Evolutionary conservation across 257 asterid species (phyloP), one percentile per base, ranked within the genome.

Genomic region (Apocynum venetum): DNA sequence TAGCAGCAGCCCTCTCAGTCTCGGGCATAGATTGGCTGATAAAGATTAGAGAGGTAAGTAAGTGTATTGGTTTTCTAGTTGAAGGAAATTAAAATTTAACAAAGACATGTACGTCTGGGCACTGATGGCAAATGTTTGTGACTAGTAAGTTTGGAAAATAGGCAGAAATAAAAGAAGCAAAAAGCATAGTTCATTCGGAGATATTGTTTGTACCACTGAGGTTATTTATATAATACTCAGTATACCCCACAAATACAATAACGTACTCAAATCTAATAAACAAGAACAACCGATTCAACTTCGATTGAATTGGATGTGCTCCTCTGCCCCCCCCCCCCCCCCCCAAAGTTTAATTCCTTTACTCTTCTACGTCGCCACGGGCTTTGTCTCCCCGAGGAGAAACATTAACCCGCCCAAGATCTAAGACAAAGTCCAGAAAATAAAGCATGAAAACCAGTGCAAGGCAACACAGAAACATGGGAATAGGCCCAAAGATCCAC

Each of bases 401-500:
- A 19, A 82, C 65, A 4, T 46, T 51, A 6, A 80, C 82, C 78
- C 73, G 55, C 7, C 87, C 87, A 40, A 61, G 74, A 63, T 88
- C 92, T 51, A 84, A 79, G n/a, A 83, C 77, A 20, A 89, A 80
- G 59, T 91, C 99, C 41, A 93, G 80, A 40, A 89, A 96, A 79
- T 90, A 90, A 0, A 96, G 90, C 91, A 89, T 20, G 69, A 82
- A 85, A 10, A 89, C 89, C 73, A 96, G 20, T 49, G 87, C 79
- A 36, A 96, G 8, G 53, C 92, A 86, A 36, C 89, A 85, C 68
- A 85, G 3, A 41, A 96, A 88, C 98, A 96, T 93, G 0, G 97
- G 97, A 55, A 96, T 85, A 3, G 99, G 94, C 7, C 99, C 98
- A 59, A 96, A 91, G 31, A 93, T 87, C 99, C 98, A 96, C 77